Conservation (phyloP, 179 eudicot genomes). For the Silene vulgaris region DNA sequence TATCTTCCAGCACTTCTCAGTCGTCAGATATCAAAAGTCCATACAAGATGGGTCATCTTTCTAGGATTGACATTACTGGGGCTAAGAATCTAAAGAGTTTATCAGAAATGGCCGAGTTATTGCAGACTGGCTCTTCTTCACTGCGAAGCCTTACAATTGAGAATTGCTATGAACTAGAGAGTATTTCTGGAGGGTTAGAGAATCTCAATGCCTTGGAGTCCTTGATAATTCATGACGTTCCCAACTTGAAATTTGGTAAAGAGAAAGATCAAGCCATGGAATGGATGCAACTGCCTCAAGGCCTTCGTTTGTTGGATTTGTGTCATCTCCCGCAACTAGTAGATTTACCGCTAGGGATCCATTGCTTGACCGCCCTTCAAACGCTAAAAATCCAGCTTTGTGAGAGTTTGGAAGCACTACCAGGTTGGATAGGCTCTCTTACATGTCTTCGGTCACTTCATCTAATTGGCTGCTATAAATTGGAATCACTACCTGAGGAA, state of each 20-base stretch:
- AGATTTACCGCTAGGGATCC: slow-evolving; percentile 8
- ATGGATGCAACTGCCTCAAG: neutral
- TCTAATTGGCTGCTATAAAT: slow-evolving; percentile 10
- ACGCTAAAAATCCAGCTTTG: slow-evolving; percentile 10
- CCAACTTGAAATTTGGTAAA: slow-evolving; percentile 9
- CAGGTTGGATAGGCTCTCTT: slow-evolving; percentile 11
- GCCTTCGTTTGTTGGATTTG: slow-evolving; percentile 19
- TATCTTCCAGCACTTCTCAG: neutral
- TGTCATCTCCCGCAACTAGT: slow-evolving; percentile 18
- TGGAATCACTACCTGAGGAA: slow-evolving; percentile 12
- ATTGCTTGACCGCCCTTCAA: slow-evolving; percentile 15
- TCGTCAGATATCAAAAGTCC: too few species aligned
- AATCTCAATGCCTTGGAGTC: slow-evolving; percentile 12
- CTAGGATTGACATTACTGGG: slow-evolving; percentile 18
- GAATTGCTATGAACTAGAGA: slow-evolving; percentile 14
- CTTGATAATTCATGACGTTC: slow-evolving; percentile 6
- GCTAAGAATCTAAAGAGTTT: slow-evolving; percentile 9
- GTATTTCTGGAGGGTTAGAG: slow-evolving; percentile 14
- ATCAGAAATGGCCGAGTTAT: slow-evolving; percentile 1
- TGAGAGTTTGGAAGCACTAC: neutral
- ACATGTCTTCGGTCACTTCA: slow-evolving; percentile 2
- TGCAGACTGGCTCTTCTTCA: slow-evolving; percentile 14
- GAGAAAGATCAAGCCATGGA: neutral
- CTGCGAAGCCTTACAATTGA: slow-evolving; percentile 15
- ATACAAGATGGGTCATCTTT: neutral